Conservation (phyloP, 2,329 filamentous ascomycete genomes). For the Pleochaeta shiraiana region DNA sequence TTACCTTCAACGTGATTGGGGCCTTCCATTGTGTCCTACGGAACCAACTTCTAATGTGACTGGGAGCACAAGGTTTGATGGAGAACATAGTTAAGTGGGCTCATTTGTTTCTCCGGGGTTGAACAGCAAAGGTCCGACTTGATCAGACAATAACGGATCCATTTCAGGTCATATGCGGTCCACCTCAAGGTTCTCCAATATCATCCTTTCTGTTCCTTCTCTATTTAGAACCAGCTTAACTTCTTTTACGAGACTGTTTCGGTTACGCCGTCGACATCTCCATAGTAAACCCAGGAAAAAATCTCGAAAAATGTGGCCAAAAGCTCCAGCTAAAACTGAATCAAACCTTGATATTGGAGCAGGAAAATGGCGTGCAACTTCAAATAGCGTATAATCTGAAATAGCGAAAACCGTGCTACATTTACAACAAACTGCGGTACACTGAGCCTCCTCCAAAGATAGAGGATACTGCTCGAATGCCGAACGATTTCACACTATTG, state of each 20-base stretch:
- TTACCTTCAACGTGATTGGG: not conserved
- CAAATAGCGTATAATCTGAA: too few relatives aligned
- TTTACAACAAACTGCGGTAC: too few relatives aligned
- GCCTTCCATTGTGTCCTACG: not conserved
- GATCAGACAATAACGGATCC: not conserved
- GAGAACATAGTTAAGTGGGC: not conserved
- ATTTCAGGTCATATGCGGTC: not conserved
- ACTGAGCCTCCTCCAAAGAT: too few relatives aligned
- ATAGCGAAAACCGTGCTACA: too few relatives aligned
- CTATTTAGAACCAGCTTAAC: not conserved
- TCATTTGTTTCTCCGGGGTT: not conserved
- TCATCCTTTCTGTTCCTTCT: not conserved
- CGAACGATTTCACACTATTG: too few relatives aligned
- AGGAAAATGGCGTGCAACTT: not conserved
- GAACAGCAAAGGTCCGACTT: not conserved
- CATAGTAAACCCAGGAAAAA: not conserved
- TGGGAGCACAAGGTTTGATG: not conserved
- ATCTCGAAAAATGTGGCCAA: not conserved
- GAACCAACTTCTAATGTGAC: not conserved
- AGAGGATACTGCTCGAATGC: too few relatives aligned
- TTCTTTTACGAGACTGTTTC: not conserved
- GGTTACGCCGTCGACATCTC: not conserved
- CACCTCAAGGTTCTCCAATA: not conserved
- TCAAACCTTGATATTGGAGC: not conserved
- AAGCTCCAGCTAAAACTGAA: not conserved